phyloP scores from a whole-genome alignment of 2,329 filamentous ascomycete species.

The Colletotrichum tropicicola region DNA sequence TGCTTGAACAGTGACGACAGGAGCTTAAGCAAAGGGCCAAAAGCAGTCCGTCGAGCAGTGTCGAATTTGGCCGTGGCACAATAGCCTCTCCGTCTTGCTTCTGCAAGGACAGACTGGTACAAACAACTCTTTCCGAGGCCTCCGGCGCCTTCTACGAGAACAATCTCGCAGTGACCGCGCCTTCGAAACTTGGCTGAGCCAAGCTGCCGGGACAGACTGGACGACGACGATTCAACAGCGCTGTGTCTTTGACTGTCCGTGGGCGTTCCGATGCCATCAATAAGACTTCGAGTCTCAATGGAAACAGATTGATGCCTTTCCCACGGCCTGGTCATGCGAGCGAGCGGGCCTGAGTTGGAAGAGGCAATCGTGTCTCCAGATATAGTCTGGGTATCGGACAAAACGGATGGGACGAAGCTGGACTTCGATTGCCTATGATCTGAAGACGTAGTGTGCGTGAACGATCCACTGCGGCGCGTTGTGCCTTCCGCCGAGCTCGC shows the following conservation, averaged over 20 bases:
- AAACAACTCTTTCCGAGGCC: conserved; percentile 74
- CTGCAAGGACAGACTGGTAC: conserved; percentile 69
- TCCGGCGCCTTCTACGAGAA: conserved; percentile 68
- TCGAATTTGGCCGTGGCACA: conserved; percentile 75
- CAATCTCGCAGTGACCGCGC: conserved; percentile 70
- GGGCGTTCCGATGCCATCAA: conserved; percentile 49
- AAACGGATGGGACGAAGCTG: conserved; percentile 50
- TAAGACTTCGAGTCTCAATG: conserved; percentile 55
- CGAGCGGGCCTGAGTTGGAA: conserved; percentile 48
- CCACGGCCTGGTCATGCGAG: conserved; percentile 54
- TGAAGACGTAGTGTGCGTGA: conserved; percentile 52
- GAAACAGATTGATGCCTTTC: conserved; percentile 63
- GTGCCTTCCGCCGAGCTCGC: conserved; percentile 65
- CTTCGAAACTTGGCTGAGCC: conserved; percentile 67
- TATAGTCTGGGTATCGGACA: conserved; percentile 50
- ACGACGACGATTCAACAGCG: conserved; percentile 54
- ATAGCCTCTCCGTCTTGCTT: conserved; percentile 69
- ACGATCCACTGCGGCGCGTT: conserved; percentile 58
- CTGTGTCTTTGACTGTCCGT: conserved; percentile 53
- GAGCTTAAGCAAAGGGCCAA: conserved; percentile 71
- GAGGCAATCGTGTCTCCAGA: conserved; percentile 59
- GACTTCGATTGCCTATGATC: conserved; percentile 50
- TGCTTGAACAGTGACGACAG: conserved; percentile 73
- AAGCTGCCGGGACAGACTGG: conserved; percentile 62
- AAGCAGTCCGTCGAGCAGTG: conserved; percentile 66